Evolutionary conservation across 352 stramenopile species (phyloP).

Genomic region (Phytopythium vexans): DNA sequence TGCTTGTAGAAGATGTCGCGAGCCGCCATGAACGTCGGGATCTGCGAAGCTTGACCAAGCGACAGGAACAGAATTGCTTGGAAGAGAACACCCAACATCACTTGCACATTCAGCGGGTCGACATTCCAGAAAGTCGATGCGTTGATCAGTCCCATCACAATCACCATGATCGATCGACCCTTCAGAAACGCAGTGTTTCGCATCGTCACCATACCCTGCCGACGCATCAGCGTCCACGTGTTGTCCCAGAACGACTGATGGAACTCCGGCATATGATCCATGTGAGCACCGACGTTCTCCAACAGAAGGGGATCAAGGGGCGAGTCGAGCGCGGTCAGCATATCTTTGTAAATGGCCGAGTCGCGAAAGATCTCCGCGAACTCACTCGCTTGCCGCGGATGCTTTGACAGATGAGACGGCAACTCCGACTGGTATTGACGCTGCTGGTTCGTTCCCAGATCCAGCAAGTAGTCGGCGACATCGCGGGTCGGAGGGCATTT

Average conservation of each 20-base stretch:
- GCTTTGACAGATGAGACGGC: constrained; percentile 12
- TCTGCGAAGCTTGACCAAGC: constrained; percentile 65
- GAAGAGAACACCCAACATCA: constrained; percentile 75
- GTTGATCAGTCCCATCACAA: constrained; percentile 39
- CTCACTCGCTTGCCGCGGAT: constrained; percentile 27
- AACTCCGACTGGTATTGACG: constrained; percentile 24
- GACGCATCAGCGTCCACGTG: constrained; percentile 30
- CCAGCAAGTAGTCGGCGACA: constrained; percentile 41
- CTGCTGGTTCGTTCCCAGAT: constrained; percentile 44
- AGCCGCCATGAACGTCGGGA: constrained; percentile 70
- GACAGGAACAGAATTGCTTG: no score
- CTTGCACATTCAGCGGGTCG: constrained; percentile 28
- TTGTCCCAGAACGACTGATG: constrained; percentile 35
- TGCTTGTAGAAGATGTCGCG: constrained; percentile 83
- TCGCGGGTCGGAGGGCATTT: constrained; percentile 31
- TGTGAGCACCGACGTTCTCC: constrained; percentile 23
- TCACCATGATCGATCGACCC: constrained; percentile 33
- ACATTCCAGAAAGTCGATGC: constrained; percentile 42
- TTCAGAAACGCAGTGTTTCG: constrained; percentile 47
- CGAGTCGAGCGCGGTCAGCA: constrained; percentile 19
- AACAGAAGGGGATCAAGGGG: constrained; percentile 19
- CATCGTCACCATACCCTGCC: constrained; percentile 59
- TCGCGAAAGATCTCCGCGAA: constrained; percentile 28
- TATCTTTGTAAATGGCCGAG: constrained; percentile 27
- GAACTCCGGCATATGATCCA: constrained; percentile 39